Evolutionary conservation across 2,329 filamentous ascomycete species (phyloP), one percentile per base, ranked within the genome.

Genomic region (Zopfia rhizophila): DNA sequence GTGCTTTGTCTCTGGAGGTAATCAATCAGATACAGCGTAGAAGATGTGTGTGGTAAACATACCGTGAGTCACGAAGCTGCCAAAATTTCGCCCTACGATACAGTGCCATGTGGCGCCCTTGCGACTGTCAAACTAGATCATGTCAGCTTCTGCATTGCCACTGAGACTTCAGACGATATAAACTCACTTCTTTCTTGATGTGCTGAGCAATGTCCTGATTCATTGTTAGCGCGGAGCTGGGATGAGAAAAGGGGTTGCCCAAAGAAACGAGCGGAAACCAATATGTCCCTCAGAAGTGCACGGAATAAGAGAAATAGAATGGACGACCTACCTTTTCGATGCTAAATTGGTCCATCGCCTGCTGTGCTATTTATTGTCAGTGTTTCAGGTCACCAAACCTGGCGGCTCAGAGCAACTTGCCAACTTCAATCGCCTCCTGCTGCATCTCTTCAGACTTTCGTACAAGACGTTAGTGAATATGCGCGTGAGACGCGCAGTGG

Each of bases 51-150:
- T 22, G 16, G 19, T 22, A 36, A 31, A 54, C 83, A 51, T 83
- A 96, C 92, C 92, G 69, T 99, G 94, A 28, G 94, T 99, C 38
- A 99, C 94, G 64, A 97, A 99, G 77, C 93, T 97, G 63, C 94
- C 94, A 78, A 99, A 99, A 82, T 99, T 97, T 61, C 94, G 85
- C 55, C 94, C 94, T 23, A 99, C 94, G 61, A 99, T 97, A 77
- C 94, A 99, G 77, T 99, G 94, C 94, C 93, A 99, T 72, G 94
- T 99, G 54, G 93, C 92, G 24, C 94, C 94, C 79, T 97, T 97
- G 71, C 92, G 88, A 67, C 90, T 89, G 73, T 99, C 94, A 67
- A 99, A 97, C 93, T 97, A 65, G 6, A 21, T 7, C 11, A 5
- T 25, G 21, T 31, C 18, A 29, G 22, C 11, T 31, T 23, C n/a